Conservation (phyloP, 2,329 filamentous ascomycete species). For the Pyrenochaeta sp. region DNA sequence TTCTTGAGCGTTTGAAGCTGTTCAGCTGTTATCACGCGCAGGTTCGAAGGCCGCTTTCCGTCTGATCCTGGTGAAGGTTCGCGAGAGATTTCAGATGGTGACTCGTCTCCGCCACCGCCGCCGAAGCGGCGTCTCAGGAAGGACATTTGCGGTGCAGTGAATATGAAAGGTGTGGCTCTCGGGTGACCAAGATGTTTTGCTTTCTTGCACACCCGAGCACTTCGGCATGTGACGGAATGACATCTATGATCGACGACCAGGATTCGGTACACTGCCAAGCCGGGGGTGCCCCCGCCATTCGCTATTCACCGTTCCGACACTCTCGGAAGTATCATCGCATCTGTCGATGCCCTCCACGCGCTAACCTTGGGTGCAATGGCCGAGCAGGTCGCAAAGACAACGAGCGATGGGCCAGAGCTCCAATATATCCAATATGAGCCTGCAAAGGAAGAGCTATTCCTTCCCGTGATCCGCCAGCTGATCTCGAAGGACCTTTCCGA, state of each 20-base stretch:
- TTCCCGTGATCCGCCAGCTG: constrained; percentile 86
- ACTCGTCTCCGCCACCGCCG: constrained; percentile 32
- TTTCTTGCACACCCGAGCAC: not conserved
- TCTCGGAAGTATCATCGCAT: constrained; percentile 1
- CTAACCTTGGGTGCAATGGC: constrained; percentile 17
- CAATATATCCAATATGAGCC: constrained; percentile 68
- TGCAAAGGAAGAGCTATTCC: constrained; percentile 69
- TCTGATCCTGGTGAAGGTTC: constrained; percentile 47
- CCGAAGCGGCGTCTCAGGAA: constrained; percentile 49
- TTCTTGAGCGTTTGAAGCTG: constrained; percentile 60
- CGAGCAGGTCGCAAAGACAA: constrained; percentile 11
- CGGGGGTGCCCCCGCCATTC: not conserved
- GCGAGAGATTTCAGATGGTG: constrained; percentile 47
- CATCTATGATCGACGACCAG: constrained; percentile 10
- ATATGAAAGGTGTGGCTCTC: not conserved
- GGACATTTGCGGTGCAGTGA: constrained; percentile 36
- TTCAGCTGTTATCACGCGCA: constrained; percentile 61
- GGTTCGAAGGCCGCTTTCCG: constrained; percentile 51
- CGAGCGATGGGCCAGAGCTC: constrained; percentile 47
- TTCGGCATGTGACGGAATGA: constrained; percentile 20
- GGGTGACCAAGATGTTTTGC: not conserved
- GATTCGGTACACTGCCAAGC: not conserved
- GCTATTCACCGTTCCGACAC: constrained; percentile 2
- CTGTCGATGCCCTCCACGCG: not conserved
- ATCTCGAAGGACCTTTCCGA: constrained; percentile 97